Evolutionary conservation across 1,139 yeast species (phyloP), one percentile per base, ranked within the genome.

Genomic region (Debaryomyces sp.): DNA sequence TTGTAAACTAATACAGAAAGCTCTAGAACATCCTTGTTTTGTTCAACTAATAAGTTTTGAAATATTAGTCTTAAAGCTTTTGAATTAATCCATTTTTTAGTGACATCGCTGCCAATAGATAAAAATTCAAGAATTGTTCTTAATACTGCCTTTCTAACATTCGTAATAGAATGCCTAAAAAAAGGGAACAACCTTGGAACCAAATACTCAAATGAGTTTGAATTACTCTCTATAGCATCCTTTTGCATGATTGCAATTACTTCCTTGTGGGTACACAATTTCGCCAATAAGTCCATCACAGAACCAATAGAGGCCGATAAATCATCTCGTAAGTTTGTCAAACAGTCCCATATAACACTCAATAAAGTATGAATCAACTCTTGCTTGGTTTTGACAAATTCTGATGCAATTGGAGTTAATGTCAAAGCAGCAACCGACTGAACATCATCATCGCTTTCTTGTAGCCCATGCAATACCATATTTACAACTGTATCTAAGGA

Each of bases 381-480:
- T 23, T 82, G 73, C 47, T 87, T 81, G 38, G 87, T 73, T 30
- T 79, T 72, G 17, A 94, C 95, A 66, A 94, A 89, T 56, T 90
- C 91, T 17, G 80, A 77, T 1, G 97, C 94, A 46, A 94, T 89
- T 3, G 99, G 99, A 0, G 95, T 77, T 51, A 95, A 73, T 1
- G 97, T 90, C 6, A 96, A 88, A 0, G 99, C 99, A 18, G 97
- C 92, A 43, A 94, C 97, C 12, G 97, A 91, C 66, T 95, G 97
- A 22, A 95, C 98, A 64, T 95, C 99, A 66, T 94, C 99, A 59
- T 92, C 96, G 51, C 84, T 80, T 62, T 88, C 92, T 53, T 82
- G 78, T 45, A 95, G 72, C 3, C 98, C 97, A 67, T 88, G 91
- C 41, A 94, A 73, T 0, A 94, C 99, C 80, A 95, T 89, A 41